phyloP scores from a whole-genome alignment of 192 early-diverging fungal species.

The Oehlia diaphana region DNA sequence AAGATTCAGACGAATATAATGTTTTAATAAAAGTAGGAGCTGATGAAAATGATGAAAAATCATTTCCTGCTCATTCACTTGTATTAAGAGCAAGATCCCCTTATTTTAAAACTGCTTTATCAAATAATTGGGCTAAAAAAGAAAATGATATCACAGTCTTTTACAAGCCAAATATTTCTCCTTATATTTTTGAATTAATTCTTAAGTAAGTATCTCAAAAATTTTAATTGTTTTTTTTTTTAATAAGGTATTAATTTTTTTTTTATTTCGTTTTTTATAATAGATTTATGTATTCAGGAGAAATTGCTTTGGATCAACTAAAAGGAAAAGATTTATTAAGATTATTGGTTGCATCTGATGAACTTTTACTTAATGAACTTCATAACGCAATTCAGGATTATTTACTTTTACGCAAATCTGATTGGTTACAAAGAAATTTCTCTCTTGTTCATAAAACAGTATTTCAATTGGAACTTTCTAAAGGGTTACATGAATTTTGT shows the following conservation, averaged over 20 bases:
- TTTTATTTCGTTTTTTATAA: background rate
- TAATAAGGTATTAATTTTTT: no score
- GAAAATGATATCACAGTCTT: slow-evolving; percentile 8
- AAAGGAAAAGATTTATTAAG: slow-evolving; percentile 16
- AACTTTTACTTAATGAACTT: slow-evolving; percentile 19
- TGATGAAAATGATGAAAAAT: background rate
- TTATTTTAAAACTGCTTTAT: slow-evolving; percentile 21
- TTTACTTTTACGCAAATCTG: background rate
- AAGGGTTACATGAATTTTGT: slow-evolving; percentile 21
- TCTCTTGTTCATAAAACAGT: slow-evolving; percentile 15
- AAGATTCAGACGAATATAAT: slow-evolving; percentile 20
- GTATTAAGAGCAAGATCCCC: slow-evolving; percentile 23
- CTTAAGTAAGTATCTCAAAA: slow-evolving; percentile 2
- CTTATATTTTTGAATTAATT: slow-evolving; percentile 11
- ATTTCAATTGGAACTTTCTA: slow-evolving; percentile 3
- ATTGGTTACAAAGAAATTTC: slow-evolving; percentile 21
- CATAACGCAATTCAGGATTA: slow-evolving; percentile 11
- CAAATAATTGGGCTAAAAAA: slow-evolving; percentile 16
- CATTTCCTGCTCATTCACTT: slow-evolving; percentile 25
- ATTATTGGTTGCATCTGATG: slow-evolving; percentile 20
- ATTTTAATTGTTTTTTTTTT: no score
- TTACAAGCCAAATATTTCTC: slow-evolving; percentile 25
- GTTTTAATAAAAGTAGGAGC: slow-evolving; percentile 12
- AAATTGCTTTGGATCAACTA: background rate
- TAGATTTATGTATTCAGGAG: slow-evolving; percentile 26